These are phyloP conservation scores for Capsicum baccatum DNA, from an alignment of 257 asterid genomes.

Conservation along the genomic window DNA sequence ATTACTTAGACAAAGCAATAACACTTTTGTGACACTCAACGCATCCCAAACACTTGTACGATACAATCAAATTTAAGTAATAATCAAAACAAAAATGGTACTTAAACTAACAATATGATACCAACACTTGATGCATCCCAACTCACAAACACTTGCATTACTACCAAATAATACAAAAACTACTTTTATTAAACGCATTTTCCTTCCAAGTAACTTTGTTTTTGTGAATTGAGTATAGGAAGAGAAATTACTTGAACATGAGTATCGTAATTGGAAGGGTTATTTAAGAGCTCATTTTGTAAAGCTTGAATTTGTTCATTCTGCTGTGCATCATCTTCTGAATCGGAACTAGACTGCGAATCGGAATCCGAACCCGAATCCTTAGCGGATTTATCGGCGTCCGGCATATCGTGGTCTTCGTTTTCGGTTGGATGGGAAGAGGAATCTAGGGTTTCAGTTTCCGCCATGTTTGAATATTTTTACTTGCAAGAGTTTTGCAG, in stretches of 20 bases:
- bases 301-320: slow-evolving; percentile 70
- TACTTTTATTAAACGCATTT: not conserved
- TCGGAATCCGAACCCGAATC: slow-evolving; percentile 37
- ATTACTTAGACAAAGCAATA: not conserved
- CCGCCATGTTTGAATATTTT: slow-evolving; percentile 54
- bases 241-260: slow-evolving; percentile 67
- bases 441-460: slow-evolving; percentile 52
- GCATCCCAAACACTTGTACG: no score
- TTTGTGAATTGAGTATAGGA: not conserved
- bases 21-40: no score
- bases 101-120: no score
- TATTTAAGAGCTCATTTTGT: slow-evolving; percentile 54
- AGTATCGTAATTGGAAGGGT: slow-evolving; percentile 74
- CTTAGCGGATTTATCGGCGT: slow-evolving; percentile 48
- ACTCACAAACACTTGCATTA: no score
- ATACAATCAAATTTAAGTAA: no score
- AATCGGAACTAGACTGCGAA: slow-evolving; percentile 52
- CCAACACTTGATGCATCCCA: not conserved
- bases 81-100: no score
- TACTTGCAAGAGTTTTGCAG: not conserved
- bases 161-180: not conserved
- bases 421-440: slow-evolving; percentile 27
- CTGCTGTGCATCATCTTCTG: slow-evolving; percentile 69
- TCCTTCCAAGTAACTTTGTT: not conserved
- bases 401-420: slow-evolving; percentile 60